phyloP scores from a whole-genome alignment of 768 basidiomycete species.

The Cantharellus cinnabarinus region DNA sequence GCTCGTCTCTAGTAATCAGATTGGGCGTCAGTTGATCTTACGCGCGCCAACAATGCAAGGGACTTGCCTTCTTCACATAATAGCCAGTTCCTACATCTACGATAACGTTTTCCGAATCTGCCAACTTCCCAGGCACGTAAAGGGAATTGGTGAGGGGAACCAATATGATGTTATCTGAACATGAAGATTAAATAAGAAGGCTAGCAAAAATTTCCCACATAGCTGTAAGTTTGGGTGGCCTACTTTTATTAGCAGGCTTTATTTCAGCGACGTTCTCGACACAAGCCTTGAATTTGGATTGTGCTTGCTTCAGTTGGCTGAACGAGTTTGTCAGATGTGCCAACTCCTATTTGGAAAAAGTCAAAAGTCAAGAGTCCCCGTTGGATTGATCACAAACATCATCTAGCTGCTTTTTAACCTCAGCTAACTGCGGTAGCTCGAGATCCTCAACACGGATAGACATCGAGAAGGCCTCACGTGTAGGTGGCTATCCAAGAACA shows the following conservation, averaged over 20 bases:
- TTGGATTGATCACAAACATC: slow-evolving; percentile 34
- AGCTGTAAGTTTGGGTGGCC: slow-evolving; percentile 1
- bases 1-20: slow-evolving; percentile 42
- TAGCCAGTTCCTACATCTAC: slow-evolving; percentile 95
- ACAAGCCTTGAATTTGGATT: slow-evolving; percentile 78
- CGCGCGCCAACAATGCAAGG: not conserved
- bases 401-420: slow-evolving; percentile 81
- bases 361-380: not conserved
- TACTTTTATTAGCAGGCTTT: slow-evolving; percentile 37
- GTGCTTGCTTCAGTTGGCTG: slow-evolving; percentile 78
- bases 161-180: slow-evolving; percentile 62
- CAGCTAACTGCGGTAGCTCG: slow-evolving; percentile 65
- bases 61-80: slow-evolving; percentile 74
- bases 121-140: slow-evolving; percentile 82
- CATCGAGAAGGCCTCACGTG: not conserved
- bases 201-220: no score
- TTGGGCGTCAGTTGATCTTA: no score
- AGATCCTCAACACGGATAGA: slow-evolving; percentile 55
- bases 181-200: not conserved
- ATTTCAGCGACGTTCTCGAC: slow-evolving; percentile 62
- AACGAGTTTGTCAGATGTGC: slow-evolving; percentile 83
- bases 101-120: slow-evolving; percentile 68
- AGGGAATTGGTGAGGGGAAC: slow-evolving; percentile 89
- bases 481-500: no score
- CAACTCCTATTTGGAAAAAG: slow-evolving; percentile 43